Base-by-base conservation (phyloP, 352 stramenopile species). In the Pythium sukuiense region DNA sequence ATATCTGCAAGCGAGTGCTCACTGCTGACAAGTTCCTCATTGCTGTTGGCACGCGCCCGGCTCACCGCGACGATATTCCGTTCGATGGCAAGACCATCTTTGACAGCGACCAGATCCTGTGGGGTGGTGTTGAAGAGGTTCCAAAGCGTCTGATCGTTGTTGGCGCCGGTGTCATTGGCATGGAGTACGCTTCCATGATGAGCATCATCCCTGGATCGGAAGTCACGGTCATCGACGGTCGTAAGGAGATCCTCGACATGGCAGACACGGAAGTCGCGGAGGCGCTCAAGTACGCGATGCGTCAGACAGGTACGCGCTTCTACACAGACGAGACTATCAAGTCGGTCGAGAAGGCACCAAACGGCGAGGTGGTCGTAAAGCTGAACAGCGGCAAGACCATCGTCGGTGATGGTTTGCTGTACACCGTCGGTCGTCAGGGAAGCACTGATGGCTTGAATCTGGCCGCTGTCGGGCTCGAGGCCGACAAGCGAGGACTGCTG, bases 171-270 rank as follows among this genome's bases (percentile, higher is more conserved):
- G 89, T 97, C 50, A 95, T 97, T 35, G 89, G 89, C 65, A 97
- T 97, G 77, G 89, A 97, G 71, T 97, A 97, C 74, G 89, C 89
- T 14, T 93, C 83, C 49, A 97, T 97, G 88, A 72, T 97, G 27
- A 96, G 93, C 63, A 83, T 97, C 37, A 70, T 97, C n/a, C 88
- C 87, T 12, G 89, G 89, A 2, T 89, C 90, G 46, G 85, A 78
- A 30, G 89, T 97, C 58, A 96, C 87, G n/a, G 85, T 97, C 20
- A 87, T 97, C 33, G 89, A 97, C 48, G 80, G 82, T 6, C 81
- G 87, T 72, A 58, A 78, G 26, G 89, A 97, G 64, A 92, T 96
- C 70, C 87, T 95, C 54, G 87, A 84, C 50, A 89, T 85, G 60
- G 86, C 86, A 1, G 86, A 97, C 70, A 85, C 85, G 55, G 88